Conservation (phyloP, 2,329 filamentous ascomycete genomes). For the Drechmeria coniospora region DNA sequence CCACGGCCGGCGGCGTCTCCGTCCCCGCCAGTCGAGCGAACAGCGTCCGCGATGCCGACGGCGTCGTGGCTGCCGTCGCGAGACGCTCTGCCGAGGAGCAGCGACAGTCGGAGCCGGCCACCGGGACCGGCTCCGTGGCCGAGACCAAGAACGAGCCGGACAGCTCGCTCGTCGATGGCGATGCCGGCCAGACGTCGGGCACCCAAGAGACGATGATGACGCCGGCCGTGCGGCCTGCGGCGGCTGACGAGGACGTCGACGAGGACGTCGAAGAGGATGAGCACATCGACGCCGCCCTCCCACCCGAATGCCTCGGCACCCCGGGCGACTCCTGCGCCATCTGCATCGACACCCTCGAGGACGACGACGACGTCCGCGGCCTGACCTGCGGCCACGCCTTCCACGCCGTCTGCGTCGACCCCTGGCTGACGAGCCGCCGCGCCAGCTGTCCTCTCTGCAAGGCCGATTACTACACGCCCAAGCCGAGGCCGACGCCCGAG, state of each 20-base stretch:
- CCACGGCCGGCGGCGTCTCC: constrained; percentile 71
- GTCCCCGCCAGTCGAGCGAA: constrained; percentile 55
- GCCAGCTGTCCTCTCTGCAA: constrained; percentile 97
- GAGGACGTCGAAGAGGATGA: constrained; percentile 59
- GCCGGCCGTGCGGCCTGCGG: constrained; percentile 15
- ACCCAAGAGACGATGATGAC: constrained; percentile 7
- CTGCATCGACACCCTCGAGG: constrained; percentile 84
- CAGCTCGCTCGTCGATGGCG: constrained; percentile 4
- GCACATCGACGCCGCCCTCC: constrained; percentile 68
- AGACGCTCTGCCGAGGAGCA: constrained; percentile 26
- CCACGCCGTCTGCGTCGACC: constrained; percentile 88
- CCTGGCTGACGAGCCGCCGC: constrained; percentile 85
- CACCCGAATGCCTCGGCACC: constrained; percentile 63
- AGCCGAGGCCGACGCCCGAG: constrained; percentile 50
- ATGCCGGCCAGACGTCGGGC: constrained; percentile 11
- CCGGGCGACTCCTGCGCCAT: constrained; percentile 93
- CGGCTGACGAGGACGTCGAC: constrained; percentile 37
- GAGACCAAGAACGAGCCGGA: constrained; percentile 7
- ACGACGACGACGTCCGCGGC: constrained; percentile 89
- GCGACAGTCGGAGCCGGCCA: constrained; percentile 9
- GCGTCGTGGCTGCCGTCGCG: constrained; percentile 28
- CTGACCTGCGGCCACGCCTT: constrained; percentile 96
- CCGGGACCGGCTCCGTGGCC: constrained; percentile 6
- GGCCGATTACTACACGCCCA: constrained; percentile 91
- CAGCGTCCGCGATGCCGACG: constrained; percentile 56